A percentile compares a stretch with the other conserved stretches of the same genome.
Conservation (phyloP, 331 rosid genomes). For the Telfairia occidentalis region DNA sequence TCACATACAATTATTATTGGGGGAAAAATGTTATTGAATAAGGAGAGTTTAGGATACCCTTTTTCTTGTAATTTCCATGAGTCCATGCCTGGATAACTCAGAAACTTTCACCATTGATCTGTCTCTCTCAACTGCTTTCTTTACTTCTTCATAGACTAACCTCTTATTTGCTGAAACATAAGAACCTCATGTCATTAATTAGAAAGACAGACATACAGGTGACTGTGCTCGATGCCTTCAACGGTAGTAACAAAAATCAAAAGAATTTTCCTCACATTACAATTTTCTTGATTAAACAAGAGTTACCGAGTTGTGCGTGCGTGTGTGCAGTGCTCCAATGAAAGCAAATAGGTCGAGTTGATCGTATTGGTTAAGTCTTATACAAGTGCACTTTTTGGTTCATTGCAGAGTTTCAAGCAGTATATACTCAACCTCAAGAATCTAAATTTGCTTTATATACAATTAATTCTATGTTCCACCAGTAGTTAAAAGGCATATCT, state of each 20-base stretch:
- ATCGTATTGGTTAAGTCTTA: not conserved
- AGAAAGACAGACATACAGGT: not conserved
- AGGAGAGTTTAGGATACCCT: slow-evolving; percentile 38
- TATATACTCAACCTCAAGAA: not conserved
- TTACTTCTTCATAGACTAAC: slow-evolving; percentile 90
- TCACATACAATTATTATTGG: not conserved
- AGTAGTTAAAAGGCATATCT: not conserved
- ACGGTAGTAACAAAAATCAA: too few relatives aligned
- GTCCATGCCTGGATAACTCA: slow-evolving; percentile 87
- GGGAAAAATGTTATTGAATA: not conserved
- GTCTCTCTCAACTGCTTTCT: slow-evolving; percentile 90
- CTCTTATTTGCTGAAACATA: slow-evolving; percentile 68
- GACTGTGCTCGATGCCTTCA: not conserved
- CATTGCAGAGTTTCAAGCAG: not conserved
- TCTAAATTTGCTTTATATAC: not conserved
- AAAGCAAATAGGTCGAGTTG: not conserved
- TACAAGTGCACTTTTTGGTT: not conserved
- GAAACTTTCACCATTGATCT: slow-evolving; percentile 84
- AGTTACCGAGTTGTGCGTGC: too few relatives aligned
- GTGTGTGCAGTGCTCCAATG: too few relatives aligned
- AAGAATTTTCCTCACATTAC: too few relatives aligned
- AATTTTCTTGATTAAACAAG: too few relatives aligned
- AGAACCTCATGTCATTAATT: slow-evolving; percentile 19
- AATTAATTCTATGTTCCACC: not conserved
- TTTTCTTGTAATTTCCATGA: slow-evolving; percentile 95